Evolutionary conservation across 768 basidiomycete genomes (phyloP), one percentile per base, ranked within the genome.

Genomic region (Tricholoma sp.): DNA sequence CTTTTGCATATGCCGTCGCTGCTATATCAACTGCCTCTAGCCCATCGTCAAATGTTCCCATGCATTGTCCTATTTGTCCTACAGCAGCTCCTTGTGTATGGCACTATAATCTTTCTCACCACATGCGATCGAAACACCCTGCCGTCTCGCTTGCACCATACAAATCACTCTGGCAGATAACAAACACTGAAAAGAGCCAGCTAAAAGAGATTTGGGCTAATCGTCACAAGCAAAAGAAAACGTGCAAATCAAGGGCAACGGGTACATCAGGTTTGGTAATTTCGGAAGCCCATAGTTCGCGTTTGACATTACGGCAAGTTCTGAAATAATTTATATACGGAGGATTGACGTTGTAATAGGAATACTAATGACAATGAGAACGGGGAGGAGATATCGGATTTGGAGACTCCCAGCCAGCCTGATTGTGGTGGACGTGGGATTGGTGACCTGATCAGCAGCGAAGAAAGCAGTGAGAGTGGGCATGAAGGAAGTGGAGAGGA

Each of bases 21-120:
- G 45, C 54, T 9, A 37, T 56, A n/a, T 69, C 60, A 10, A 54
- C 50, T 0, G 0, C 56, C 1, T 37, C 60, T 7, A 57, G 41
- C 12, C 66, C 70, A 9, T 69, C 64, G 19, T 62, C 64, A 1
- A 69, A 69, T 52, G 63, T 71, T n/a, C 68, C 70, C 0, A 55
- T 69, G 2, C 34, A 37, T 1, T 71, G 68, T 50, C 59, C 56
- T 4, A 24, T 61, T 9, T 69, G 66, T 34, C 55, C 60, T 14
- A 57, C 57, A 27, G 41, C 35, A 2, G 24, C 49, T 2, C 59
- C 65, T 2, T 61, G 64, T 3, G 43, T 67, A 24, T 67, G 65
- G 66, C 53, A 41, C 16, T 51, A 51, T 29, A 51, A 51, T 19
- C 24, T 51, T 5, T 5, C 31, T 3, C 11, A 51, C 35, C 29